These are phyloP conservation scores for Chlamydomonas schloesseri DNA, from an alignment of 139 green algal genomes.

Conservation along the genomic window DNA sequence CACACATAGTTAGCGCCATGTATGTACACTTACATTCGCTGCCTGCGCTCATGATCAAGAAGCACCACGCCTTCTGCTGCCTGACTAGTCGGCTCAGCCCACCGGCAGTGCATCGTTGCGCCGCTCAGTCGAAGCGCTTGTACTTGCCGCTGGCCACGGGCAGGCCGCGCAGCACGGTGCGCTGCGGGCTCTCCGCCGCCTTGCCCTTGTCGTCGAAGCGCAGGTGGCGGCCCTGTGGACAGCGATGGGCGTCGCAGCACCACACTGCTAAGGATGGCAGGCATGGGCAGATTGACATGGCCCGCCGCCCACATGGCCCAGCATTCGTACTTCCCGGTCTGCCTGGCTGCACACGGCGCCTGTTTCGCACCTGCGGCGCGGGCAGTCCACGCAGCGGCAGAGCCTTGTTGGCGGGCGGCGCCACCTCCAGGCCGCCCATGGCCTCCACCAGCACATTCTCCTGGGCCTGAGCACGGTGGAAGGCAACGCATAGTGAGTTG, in stretches of 20 bases:
- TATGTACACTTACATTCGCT: too few relatives aligned
- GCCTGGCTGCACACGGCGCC: too few relatives aligned
- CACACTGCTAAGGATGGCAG: too few relatives aligned
- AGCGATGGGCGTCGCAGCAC: too few relatives aligned
- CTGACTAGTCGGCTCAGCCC: too few relatives aligned
- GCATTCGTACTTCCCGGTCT: too few relatives aligned
- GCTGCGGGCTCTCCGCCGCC: constrained; percentile 8
- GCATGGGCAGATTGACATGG: too few relatives aligned
- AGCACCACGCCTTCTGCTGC: too few relatives aligned
- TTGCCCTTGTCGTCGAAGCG: constrained; percentile 20
- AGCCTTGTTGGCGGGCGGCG: background rate
- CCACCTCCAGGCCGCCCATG: constrained; percentile 26
- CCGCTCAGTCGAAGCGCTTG: constrained; percentile 34
- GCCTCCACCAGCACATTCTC: constrained; percentile 29
- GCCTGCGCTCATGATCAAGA: background rate
- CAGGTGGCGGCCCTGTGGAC: constrained; percentile 27
- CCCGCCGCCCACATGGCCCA: too few relatives aligned
- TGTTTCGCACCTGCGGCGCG: background rate
- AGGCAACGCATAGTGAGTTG: too few relatives aligned
- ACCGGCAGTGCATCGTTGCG: too few relatives aligned
- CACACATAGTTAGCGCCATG: too few relatives aligned
- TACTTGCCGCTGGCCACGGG: constrained; percentile 40
- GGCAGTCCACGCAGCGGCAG: constrained; percentile 24
- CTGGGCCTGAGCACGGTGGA: constrained; percentile 1
- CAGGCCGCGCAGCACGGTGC: constrained; percentile 26